Evolutionary conservation across 106 monocot genomes (phyloP).

Genomic region (Phalaenopsis equestris): DNA sequence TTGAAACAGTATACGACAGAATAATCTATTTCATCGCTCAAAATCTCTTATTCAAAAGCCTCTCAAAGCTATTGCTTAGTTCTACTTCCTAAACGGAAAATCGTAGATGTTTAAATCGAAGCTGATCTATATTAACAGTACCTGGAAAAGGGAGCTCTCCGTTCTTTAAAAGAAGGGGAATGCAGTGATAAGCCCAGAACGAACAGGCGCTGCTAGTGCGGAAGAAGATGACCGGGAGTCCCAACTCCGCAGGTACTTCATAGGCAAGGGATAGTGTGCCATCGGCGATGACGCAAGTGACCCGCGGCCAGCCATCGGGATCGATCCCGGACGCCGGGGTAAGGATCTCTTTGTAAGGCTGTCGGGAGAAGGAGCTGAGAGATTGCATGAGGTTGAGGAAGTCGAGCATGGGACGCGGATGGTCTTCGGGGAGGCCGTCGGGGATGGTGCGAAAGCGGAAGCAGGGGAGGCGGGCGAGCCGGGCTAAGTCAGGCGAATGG

Average conservation of each 20-base stretch:
- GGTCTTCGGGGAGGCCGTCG: constrained; percentile 39
- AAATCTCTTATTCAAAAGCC: too few species aligned
- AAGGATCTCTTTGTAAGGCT: constrained; percentile 13
- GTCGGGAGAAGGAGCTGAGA: constrained; percentile 3
- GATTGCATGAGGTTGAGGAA: constrained; percentile 16
- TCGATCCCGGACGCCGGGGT: too few species aligned
- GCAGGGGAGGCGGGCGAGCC: constrained; percentile 12
- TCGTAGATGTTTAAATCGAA: too few species aligned
- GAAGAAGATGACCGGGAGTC: constrained; percentile 30
- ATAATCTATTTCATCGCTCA: too few species aligned
- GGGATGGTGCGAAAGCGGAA: constrained; percentile 41
- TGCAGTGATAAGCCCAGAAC: constrained; percentile 24
- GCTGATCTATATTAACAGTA: background rate
- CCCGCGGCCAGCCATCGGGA: constrained; percentile 12
- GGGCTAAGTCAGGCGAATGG: background rate
- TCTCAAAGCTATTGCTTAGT: too few species aligned
- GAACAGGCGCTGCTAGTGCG: constrained; percentile 34
- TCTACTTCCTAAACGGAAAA: too few species aligned
- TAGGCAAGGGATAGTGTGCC: constrained; percentile 19
- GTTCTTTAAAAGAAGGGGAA: constrained; percentile 14
- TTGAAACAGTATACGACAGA: too few species aligned
- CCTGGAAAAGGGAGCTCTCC: constrained; percentile 39
- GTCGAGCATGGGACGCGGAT: constrained; percentile 3
- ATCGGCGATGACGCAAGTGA: constrained; percentile 41
- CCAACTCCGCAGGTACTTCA: constrained; percentile 33